phyloP scores from a whole-genome alignment of 148 eudicot genomes.

The Persicaria maculosa region DNA sequence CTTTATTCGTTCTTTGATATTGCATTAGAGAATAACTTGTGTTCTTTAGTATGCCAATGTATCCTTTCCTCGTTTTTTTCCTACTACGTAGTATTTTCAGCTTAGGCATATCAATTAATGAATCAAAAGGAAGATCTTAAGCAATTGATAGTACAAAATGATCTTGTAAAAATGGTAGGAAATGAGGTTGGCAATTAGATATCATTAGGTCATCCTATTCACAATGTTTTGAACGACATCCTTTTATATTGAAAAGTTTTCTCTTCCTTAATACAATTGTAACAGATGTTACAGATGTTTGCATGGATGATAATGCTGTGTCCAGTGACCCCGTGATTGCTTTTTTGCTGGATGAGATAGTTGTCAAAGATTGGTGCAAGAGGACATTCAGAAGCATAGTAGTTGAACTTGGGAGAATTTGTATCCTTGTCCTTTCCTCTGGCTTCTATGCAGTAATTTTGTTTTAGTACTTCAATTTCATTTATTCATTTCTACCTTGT shows the following conservation, averaged over 20 bases:
- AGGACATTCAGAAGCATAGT: conserved; percentile 51
- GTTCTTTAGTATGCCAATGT: conserved; percentile 89
- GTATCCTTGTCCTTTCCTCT: conserved; percentile 48
- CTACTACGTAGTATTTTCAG: not conserved
- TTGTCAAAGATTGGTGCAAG: conserved; percentile 99
- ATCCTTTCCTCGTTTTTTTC: conserved; percentile 39
- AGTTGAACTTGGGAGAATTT: conserved; percentile 49
- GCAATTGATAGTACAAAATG: not conserved
- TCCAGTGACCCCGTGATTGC: conserved; percentile 96
- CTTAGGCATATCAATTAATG: not conserved
- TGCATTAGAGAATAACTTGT: conserved; percentile 76
- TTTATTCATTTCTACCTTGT: not conserved
- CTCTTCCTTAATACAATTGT: conserved; percentile 44
- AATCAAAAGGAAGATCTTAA: not conserved
- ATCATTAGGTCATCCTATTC: not conserved
- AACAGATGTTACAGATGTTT: conserved; percentile 93
- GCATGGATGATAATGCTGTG: conserved; percentile 98
- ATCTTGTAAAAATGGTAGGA: not conserved
- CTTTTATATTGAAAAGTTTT: conserved; percentile 12
- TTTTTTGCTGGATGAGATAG: conserved; percentile 92
- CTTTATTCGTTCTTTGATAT: conserved; percentile 90
- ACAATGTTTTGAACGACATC: not conserved
- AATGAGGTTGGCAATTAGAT: not conserved
- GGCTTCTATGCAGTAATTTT: conserved; percentile 7
- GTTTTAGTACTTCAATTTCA: not conserved